Base-by-base conservation (phyloP, 192 early-diverging fungal species). In the Irineochytrium annulatum region DNA sequence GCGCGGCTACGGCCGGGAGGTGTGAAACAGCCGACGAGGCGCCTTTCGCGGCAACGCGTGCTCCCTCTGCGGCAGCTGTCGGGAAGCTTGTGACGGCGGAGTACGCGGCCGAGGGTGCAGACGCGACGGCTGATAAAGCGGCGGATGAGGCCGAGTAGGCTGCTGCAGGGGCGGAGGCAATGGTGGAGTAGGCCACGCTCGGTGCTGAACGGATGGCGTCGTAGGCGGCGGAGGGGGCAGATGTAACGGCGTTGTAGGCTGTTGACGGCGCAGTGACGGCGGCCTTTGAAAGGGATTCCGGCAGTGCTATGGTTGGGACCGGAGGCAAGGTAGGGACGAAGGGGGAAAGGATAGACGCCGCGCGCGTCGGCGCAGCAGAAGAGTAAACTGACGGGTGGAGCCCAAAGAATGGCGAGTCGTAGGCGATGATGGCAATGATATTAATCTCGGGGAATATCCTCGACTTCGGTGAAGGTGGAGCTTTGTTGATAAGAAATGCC, bases 361-460 rank as follows among this genome's bases (percentile, higher is more conserved):
- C 69, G 2, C 59, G 49, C 0, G 68, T 49, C 19, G 72, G 67
- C 20, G 67, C 74, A 6, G 72, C 75, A n/a, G 65, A 32, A 2
- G 75, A 69, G 44, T 65, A 70, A 27, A 71, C 71, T 29, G 43
- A 31, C 6, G 79, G 32, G 43, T 74, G 57, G 43, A 81, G 63
- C 14, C 79, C 76, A 54, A 60, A 81, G 48, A 81, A 81, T 13
- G 79, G 79, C 14, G 74, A 63, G 56, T 81, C 79, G 52, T 71
- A 75, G 6, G 71, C 27, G 44, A 77, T 33, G 34, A 81, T 41
- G 1, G 64, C 68, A 35, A 73, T 59, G 27, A 80, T 60, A 41
- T 72, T 72, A 57, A 74, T 61, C 17, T 55, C 46, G 8, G 60
- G 59, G 14, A 55, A n/a, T n/a, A 37, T n/a, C n/a, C n/a, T n/a